Conservation (phyloP, 2,329 filamentous ascomycete species). For the Xylaria sp. region DNA sequence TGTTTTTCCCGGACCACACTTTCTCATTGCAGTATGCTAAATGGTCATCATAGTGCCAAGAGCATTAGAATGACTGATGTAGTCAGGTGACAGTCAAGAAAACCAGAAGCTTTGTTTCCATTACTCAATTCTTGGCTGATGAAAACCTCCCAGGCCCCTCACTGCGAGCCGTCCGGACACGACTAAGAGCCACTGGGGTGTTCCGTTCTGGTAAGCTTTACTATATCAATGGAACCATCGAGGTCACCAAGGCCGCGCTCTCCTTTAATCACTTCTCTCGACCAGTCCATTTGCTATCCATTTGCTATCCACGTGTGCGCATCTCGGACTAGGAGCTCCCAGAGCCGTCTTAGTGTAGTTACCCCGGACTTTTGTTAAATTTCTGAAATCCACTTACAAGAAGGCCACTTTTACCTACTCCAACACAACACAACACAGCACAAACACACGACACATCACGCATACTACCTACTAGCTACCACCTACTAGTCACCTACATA, state of each 20-base stretch:
- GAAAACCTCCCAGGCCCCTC: conserved; percentile 40
- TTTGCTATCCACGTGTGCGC: conserved; percentile 34
- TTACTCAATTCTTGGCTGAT: conserved; percentile 59
- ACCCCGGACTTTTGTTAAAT: conserved; percentile 28
- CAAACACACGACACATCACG: conserved; percentile 1
- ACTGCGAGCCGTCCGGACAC: conserved; percentile 28
- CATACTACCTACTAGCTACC: not conserved
- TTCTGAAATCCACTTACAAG: not conserved
- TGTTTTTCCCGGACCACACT: not conserved
- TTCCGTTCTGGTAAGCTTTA: conserved; percentile 38
- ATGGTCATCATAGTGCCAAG: conserved; percentile 27
- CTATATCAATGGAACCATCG: conserved; percentile 36
- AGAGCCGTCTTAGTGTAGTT: conserved; percentile 16
- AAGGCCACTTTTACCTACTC: not conserved
- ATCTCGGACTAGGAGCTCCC: conserved; percentile 10
- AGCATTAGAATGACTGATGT: conserved; percentile 36
- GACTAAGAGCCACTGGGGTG: conserved; percentile 28
- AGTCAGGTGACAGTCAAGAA: conserved; percentile 54
- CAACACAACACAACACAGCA: conserved; percentile 23
- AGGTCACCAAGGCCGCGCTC: not conserved
- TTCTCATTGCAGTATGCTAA: not conserved
- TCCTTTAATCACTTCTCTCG: conserved; percentile 16
- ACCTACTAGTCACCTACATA: not conserved
- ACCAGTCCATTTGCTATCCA: conserved; percentile 11
- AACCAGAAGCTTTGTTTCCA: conserved; percentile 58